A percentile compares a stretch with the other conserved stretches of the same genome.
Evolutionary conservation across 2,329 filamentous ascomycete species (phyloP).

Genomic region (Didymella pinodella): DNA sequence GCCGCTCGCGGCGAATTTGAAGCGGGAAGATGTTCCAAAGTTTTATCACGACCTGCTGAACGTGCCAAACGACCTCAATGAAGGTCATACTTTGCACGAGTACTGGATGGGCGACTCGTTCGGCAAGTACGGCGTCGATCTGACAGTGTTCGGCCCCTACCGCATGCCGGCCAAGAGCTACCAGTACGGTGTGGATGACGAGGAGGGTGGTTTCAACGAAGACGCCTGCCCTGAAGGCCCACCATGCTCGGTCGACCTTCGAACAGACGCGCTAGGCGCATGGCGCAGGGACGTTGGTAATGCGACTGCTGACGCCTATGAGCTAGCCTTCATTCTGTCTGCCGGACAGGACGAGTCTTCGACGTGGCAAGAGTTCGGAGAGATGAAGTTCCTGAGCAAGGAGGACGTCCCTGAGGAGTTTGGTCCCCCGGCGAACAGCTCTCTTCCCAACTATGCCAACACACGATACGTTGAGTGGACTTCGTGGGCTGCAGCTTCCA

Average conservation of each 20-base stretch:
- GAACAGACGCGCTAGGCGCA: constrained; percentile 58
- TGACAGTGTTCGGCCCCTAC: constrained; percentile 63
- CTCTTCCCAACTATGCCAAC: constrained; percentile 56
- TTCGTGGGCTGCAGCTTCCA: constrained; percentile 61
- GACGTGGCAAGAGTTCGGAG: constrained; percentile 65
- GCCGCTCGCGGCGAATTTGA: constrained; percentile 52
- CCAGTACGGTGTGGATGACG: constrained; percentile 61
- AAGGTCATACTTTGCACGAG: constrained; percentile 63
- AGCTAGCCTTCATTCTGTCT: constrained; percentile 63
- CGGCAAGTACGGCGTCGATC: constrained; percentile 61
- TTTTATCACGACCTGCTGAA: constrained; percentile 63
- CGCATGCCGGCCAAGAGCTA: constrained; percentile 58
- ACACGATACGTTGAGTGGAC: constrained; percentile 64
- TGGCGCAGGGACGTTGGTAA: constrained; percentile 63
- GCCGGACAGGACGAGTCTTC: constrained; percentile 64
- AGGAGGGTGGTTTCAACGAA: constrained; percentile 55
- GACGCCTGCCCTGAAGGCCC: constrained; percentile 57
- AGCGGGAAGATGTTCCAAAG: constrained; percentile 57
- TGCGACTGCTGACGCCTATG: constrained; percentile 57
- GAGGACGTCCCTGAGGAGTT: constrained; percentile 60
- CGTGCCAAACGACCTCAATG: constrained; percentile 59
- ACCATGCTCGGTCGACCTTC: constrained; percentile 58
- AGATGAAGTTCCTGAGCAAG: constrained; percentile 60
- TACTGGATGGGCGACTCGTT: constrained; percentile 67
- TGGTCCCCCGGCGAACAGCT: constrained; percentile 57